Percentiles rank a stretch among this genome's conserved stretches.
phyloP scores from a whole-genome alignment of 352 stramenopile species.

The Plasmopara muralis region DNA sequence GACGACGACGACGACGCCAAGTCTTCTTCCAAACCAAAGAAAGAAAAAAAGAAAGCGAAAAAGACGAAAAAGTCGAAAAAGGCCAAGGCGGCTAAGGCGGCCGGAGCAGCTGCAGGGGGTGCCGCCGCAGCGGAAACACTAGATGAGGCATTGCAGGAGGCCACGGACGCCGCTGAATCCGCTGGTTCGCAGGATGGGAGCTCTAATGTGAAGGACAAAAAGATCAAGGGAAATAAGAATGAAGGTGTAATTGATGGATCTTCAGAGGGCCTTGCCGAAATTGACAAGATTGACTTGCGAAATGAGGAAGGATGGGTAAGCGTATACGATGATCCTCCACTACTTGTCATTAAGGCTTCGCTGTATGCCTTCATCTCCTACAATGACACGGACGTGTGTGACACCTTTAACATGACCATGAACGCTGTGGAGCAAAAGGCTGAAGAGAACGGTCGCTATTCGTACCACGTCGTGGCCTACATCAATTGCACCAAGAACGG shows the following conservation, averaged over 20 bases:
- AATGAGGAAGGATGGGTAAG: conserved; percentile 74
- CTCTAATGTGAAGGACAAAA: conserved; percentile 44
- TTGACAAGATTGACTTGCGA: conserved; percentile 76
- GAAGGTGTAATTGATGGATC: conserved; percentile 72
- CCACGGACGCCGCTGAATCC: neutral
- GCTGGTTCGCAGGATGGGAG: conserved; percentile 5
- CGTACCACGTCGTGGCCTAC: conserved; percentile 81
- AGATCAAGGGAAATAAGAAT: conserved; percentile 66
- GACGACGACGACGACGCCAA: conserved; percentile 10
- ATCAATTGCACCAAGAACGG: conserved; percentile 80
- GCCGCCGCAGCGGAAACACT: conserved; percentile 2
- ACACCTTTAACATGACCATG: conserved; percentile 84
- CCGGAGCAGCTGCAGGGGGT: conserved; percentile 4
- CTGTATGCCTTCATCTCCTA: conserved; percentile 83
- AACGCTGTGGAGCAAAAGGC: conserved; percentile 79
- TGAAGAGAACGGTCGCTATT: conserved; percentile 55
- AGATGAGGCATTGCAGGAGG: neutral
- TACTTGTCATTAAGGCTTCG: conserved; percentile 79
- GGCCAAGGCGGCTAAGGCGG: conserved; percentile 2
- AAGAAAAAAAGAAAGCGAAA: conserved; percentile 5
- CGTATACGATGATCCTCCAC: conserved; percentile 72
- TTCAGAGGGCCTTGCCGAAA: conserved; percentile 70
- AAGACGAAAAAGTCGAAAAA: conserved; percentile 12
- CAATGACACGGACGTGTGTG: conserved; percentile 75
- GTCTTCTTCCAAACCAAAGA: conserved; percentile 6